phyloP scores from a whole-genome alignment of 371 early-diverging fungal genomes.

The Coelomomyces lativittatus region DNA sequence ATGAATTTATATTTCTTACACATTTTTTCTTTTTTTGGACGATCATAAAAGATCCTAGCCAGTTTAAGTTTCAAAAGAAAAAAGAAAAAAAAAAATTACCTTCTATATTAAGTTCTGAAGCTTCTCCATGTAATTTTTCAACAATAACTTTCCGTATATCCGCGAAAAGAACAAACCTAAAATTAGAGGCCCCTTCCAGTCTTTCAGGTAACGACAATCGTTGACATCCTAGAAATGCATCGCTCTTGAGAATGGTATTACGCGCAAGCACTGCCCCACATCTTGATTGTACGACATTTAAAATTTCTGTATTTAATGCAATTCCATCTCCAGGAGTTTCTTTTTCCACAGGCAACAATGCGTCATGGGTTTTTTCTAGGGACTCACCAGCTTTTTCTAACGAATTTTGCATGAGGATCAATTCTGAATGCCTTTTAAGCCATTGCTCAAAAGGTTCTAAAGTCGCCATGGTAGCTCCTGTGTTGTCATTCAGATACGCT shows the following conservation, averaged over 20 bases:
- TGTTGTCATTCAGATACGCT: slow-evolving; percentile 20
- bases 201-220: slow-evolving; percentile 44
- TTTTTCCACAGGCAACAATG: slow-evolving; percentile 35
- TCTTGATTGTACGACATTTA: slow-evolving; percentile 32
- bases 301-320: slow-evolving; percentile 42
- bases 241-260: slow-evolving; percentile 48
- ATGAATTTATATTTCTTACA: too few species aligned
- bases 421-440: slow-evolving; percentile 42
- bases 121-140: slow-evolving; percentile 27
- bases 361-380: not conserved
- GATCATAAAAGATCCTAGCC: too few species aligned
- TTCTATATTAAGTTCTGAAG: slow-evolving; percentile 11
- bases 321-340: slow-evolving; percentile 39
- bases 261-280: slow-evolving; percentile 45
- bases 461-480: slow-evolving; percentile 9
- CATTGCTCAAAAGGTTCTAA: slow-evolving; percentile 35
- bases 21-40: too few species aligned
- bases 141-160: slow-evolving; percentile 16
- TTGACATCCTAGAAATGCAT: slow-evolving; percentile 54
- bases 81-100: slow-evolving; percentile 6
- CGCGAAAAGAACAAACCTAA: slow-evolving; percentile 29
- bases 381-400: slow-evolving; percentile 12
- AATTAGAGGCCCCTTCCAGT: slow-evolving; percentile 49
- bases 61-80: too few species aligned
- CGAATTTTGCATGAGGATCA: slow-evolving; percentile 35